Conservation (phyloP, 441 rosid genomes). For the Populus hybrid region DNA sequence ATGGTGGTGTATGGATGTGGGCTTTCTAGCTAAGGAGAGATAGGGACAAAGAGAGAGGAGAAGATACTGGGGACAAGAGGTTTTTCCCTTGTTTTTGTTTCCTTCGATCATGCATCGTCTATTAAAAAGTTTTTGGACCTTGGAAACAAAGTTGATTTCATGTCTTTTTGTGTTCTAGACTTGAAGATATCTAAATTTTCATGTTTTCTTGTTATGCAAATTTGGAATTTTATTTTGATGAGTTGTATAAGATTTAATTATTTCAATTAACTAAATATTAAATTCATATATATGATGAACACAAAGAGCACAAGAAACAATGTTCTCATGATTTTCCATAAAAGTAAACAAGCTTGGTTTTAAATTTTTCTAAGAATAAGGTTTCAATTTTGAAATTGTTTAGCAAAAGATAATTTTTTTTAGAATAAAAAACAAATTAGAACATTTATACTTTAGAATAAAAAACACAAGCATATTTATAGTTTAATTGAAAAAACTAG, state of each 20-base stretch:
- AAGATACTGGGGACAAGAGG: not conserved
- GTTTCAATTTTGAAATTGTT: too few species aligned
- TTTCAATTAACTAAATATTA: not conserved
- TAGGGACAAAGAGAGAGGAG: not conserved
- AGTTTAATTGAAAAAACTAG: too few species aligned
- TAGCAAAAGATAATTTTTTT: too few species aligned
- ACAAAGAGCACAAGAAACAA: not conserved
- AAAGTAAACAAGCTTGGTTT: not conserved
- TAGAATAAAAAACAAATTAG: not conserved
- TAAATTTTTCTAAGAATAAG: too few species aligned
- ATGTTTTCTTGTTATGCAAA: not conserved
- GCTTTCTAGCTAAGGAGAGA: not conserved
- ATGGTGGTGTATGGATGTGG: not conserved
- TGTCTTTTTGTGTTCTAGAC: conserved; percentile 23
- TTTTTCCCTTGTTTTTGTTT: conserved; percentile 9
- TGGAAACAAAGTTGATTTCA: conserved; percentile 31
- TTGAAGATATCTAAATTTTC: not conserved
- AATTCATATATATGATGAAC: not conserved
- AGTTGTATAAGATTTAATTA: not conserved
- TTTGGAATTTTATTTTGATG: not conserved
- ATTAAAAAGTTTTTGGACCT: conserved; percentile 35
- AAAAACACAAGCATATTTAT: too few species aligned
- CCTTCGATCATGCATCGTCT: conserved; percentile 18
- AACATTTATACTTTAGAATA: too few species aligned
- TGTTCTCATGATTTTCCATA: not conserved